These are phyloP conservation scores for Coemansia sp. DNA, from an alignment of 192 early-diverging fungal genomes.

Conservation along the genomic window DNA sequence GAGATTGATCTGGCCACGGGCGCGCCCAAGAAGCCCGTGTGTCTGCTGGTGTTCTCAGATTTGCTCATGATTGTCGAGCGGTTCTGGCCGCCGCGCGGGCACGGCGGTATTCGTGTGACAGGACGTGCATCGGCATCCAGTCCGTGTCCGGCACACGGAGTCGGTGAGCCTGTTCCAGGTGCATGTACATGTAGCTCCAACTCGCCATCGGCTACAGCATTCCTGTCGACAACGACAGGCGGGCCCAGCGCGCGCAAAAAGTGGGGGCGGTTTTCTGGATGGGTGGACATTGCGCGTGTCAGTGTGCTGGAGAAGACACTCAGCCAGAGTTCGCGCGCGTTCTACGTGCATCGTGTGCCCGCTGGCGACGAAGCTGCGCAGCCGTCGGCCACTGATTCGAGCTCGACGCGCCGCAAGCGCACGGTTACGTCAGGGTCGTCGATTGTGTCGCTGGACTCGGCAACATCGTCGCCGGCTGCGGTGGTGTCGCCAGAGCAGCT, in stretches of 20 bases:
- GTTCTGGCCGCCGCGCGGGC: conserved; percentile 44
- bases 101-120: conserved; percentile 45
- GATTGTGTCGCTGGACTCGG: conserved; percentile 41
- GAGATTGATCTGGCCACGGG: conserved; percentile 52
- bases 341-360: conserved; percentile 45
- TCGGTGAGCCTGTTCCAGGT: not conserved
- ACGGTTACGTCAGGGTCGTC: conserved; percentile 34
- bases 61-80: conserved; percentile 56
- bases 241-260: conserved; percentile 27
- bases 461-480: conserved; percentile 15
- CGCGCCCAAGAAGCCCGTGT: conserved; percentile 46
- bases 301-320: conserved; percentile 47
- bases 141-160: conserved; percentile 21
- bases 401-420: conserved; percentile 18
- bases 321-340: conserved; percentile 35
- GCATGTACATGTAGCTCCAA: conserved; percentile 15
- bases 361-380: conserved; percentile 12
- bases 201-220: conserved; percentile 27
- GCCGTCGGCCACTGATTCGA: conserved; percentile 1
- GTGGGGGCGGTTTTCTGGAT: conserved; percentile 49
- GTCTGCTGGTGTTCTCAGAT: conserved; percentile 53
- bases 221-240: conserved; percentile 33
- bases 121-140: conserved; percentile 19
- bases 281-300: conserved; percentile 49
- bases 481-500: conserved; percentile 21